Evolutionary conservation across 306 rosid genomes (phyloP), one percentile per base, ranked within the genome.

Genomic region (Lagenaria siceraria): DNA sequence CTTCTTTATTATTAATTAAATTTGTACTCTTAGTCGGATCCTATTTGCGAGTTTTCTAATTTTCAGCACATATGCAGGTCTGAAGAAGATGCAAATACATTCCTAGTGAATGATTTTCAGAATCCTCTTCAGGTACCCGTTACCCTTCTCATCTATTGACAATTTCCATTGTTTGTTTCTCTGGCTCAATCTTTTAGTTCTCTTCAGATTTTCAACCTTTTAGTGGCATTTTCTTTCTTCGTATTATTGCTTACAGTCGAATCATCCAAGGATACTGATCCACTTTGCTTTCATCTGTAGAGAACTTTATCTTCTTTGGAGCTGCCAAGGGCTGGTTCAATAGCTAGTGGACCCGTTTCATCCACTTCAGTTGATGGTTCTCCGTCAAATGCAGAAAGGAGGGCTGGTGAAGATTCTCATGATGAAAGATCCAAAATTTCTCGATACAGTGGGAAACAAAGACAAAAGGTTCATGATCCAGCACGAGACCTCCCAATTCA

Each of bases 301-400:
- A 96, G 83, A 83, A 96, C 98, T 24, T 78, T 96, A 76, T 96
- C 99, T 49, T 96, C 98, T 63, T 89, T 96, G 89, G 98, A 92
- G 93, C 82, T 96, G 46, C 98, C 99, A 38, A 85, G 96, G 86
- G 89, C 89, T 56, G 93, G 92, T 79, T 62, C 92, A 66, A 78
- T 86, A 82, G 90, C 92, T 42, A 84, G 82, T 64, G 96, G 83
- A 73, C 85, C 85, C 73, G 89, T 95, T 62, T 18, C 78, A 68
- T 81, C 87, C 65, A 5, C 73, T 60, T 75, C 84, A 15, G 84
- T 73, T 82, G 88, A 84, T 24, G 91, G 82, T 78, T 75, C 93
- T 60, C 81, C 84, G 81, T 80, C 80, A 79, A 80, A 80, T 63
- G 88, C 82, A 70, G 85, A 77, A 75, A 88, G 82, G 83, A 87